Evolutionary conservation across 176 grass and related monocot genomes (phyloP).

Genomic region (Phragmites australis): DNA sequence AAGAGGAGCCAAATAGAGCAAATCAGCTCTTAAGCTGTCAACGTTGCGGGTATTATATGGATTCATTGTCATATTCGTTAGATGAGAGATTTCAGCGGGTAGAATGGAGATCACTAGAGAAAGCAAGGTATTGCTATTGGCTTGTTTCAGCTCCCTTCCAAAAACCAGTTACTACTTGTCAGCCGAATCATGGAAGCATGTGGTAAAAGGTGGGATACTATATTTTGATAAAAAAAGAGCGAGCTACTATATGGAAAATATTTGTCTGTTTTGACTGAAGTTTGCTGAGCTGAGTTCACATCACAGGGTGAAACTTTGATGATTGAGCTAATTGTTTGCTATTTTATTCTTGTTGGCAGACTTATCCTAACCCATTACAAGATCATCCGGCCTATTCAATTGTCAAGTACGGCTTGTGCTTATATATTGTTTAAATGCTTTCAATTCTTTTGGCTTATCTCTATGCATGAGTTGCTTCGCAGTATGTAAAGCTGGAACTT

Average conservation of each 20-base stretch:
- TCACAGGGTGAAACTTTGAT: conserved; percentile 9
- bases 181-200: neutral
- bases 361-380: conserved; percentile 84
- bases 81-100: neutral
- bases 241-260: neutral
- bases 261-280: neutral
- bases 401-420: conserved; percentile 65
- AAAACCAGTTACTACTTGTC: neutral
- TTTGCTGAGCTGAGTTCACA: neutral
- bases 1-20: neutral
- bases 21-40: neutral
- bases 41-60: neutral
- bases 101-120: neutral
- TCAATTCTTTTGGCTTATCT: neutral
- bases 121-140: neutral
- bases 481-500: conserved; percentile 22
- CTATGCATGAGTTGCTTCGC: conserved; percentile 6
- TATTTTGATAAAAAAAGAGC: too few relatives aligned
- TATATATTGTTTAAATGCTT: neutral
- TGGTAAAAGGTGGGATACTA: neutral
- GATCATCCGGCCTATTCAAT: conserved; percentile 91
- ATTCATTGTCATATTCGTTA: neutral
- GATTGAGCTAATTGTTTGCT: conserved; percentile 37
- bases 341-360: conserved; percentile 52
- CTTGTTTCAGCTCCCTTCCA: neutral